Evolutionary conservation across 179 eudicot genomes (phyloP).

Genomic region (Beta macrorhiza): DNA sequence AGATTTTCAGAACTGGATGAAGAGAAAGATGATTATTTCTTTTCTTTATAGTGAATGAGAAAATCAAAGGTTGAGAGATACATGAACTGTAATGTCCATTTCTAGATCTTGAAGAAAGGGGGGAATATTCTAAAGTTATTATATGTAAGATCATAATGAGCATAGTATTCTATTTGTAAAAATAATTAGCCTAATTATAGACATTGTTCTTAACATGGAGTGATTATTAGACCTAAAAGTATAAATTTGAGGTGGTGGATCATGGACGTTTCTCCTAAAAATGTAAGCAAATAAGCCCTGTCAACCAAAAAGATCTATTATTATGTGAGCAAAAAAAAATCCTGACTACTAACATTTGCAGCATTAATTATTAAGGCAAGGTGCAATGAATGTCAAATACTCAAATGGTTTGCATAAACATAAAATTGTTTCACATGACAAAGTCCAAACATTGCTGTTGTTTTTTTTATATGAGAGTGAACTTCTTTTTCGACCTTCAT

Average conservation of each 20-base stretch:
- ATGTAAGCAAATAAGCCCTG: too few species aligned
- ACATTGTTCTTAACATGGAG: too few species aligned
- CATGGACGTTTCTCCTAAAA: too few species aligned
- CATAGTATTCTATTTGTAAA: background rate
- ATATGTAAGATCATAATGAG: background rate
- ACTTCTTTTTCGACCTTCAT: too few species aligned
- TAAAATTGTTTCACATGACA: background rate
- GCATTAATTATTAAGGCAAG: background rate
- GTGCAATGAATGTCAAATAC: background rate
- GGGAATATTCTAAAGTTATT: background rate
- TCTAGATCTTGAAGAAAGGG: background rate
- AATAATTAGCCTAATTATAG: background rate
- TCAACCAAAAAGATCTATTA: too few species aligned
- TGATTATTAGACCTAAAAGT: too few species aligned
- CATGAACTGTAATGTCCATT: background rate
- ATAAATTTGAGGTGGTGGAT: too few species aligned
- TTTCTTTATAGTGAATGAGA: background rate
- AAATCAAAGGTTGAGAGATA: background rate
- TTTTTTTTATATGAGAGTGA: background rate
- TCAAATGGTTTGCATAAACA: background rate
- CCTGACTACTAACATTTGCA: background rate
- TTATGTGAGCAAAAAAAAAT: too few species aligned
- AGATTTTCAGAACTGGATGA: background rate
- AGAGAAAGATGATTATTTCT: background rate
- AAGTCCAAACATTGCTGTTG: background rate